Evolutionary conservation across 495 filamentous ascomycete species (phyloP), one percentile per base, ranked within the genome.

Genomic region (Tuber aestivum): DNA sequence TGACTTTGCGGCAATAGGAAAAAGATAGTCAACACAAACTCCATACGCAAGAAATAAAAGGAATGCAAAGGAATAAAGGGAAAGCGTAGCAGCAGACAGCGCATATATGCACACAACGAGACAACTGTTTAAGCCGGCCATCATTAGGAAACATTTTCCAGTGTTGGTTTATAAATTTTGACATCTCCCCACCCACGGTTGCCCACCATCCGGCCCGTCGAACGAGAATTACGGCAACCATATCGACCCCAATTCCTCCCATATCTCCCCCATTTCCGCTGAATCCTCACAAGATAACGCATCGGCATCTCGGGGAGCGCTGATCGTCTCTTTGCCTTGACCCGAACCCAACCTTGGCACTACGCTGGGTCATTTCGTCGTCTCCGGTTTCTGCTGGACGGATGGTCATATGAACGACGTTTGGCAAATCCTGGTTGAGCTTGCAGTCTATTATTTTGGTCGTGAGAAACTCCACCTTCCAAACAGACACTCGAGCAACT

Each of bases 361-460:
- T 83, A 40, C 73, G 74, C 48, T 83, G 81, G 37, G 82, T 83
- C 72, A 72, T 75, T 69, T 83, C 82, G 32, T 83, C 82, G 14
- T 83, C 82, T 14, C 82, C 82, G 6, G 73, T 70, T 69, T 83
- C 82, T 35, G 82, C 76, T 10, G 82, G 82, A 1, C 81, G 76
- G 38, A 83, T 79, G 6, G 79, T 83, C 82, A 83, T 83, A 41
- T 83, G 82, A 32, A 83, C 82, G 27, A 83, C 82, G 35, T 83
- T 83, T 69, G 82, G 74, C 5, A 75, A 71, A 38, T 83, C 79
- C 41, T 75, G 74, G 42, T 72, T 83, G 50, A 83, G 77, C 21
- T 82, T 72, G 41, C 82, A 83, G 61, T 83, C 82, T 83, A 70
- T 74, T 70, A 20, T 18, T 35, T 14, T 18, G 4, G 56, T 35